A percentile compares a stretch with the other conserved stretches of the same genome.
phyloP scores from a whole-genome alignment of 345 rosid genomes.

The Alliaria petiolata region DNA sequence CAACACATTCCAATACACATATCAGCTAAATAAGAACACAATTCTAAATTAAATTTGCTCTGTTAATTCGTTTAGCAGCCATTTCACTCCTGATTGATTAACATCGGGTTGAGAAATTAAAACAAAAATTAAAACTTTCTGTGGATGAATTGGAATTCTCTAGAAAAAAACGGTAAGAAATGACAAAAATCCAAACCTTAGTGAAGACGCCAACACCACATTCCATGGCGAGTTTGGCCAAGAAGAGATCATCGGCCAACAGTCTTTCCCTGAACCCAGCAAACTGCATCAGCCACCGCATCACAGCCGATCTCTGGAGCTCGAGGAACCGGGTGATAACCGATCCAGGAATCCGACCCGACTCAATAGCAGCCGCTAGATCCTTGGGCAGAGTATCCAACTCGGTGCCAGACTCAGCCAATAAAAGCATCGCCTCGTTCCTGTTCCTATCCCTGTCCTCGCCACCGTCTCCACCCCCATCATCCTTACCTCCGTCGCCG shows the following conservation, averaged over 20 bases:
- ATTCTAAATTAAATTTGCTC: too few species aligned
- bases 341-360: constrained; percentile 78
- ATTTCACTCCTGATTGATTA: too few species aligned
- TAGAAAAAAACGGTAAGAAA: neutral
- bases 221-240: constrained; percentile 79
- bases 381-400: constrained; percentile 75
- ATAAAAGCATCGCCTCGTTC: constrained; percentile 57
- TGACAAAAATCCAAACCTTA: constrained; percentile 46
- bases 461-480: constrained; percentile 30
- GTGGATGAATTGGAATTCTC: neutral
- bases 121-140: neutral
- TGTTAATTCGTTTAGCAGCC: too few species aligned
- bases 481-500: constrained; percentile 29
- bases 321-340: constrained; percentile 64
- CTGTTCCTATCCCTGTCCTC: constrained; percentile 59
- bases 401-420: constrained; percentile 56
- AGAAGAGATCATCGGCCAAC: constrained; percentile 87
- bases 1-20: neutral
- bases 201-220: constrained; percentile 96
- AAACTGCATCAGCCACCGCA: constrained; percentile 76
- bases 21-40: too few species aligned
- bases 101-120: too few species aligned
- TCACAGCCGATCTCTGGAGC: constrained; percentile 59
- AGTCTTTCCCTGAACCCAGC: constrained; percentile 90
- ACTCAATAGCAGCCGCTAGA: constrained; percentile 70